phyloP scores from a whole-genome alignment of 78 protist genomes.

The Speleostelium caveatum region DNA sequence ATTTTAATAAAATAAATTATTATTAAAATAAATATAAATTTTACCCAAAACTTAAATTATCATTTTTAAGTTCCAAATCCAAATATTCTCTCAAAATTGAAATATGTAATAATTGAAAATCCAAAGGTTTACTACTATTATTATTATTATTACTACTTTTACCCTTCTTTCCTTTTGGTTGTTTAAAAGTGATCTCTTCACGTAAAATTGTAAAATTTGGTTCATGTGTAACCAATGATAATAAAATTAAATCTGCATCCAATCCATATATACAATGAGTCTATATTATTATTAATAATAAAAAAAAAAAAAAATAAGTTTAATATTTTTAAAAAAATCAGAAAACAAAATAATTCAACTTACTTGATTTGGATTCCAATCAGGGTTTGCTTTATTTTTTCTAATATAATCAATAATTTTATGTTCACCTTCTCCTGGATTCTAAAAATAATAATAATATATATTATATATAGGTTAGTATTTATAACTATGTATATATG shows the following conservation, averaged over 20 bases:
- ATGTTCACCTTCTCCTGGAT: slow-evolving; percentile 99
- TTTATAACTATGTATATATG: background rate
- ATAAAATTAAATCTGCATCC: slow-evolving; percentile 99
- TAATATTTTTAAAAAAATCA: background rate
- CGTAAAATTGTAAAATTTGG: slow-evolving; percentile 96
- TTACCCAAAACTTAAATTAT: slow-evolving; percentile 51
- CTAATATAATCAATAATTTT: slow-evolving; percentile 99
- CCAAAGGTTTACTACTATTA: background rate
- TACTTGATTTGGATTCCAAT: slow-evolving; percentile 92
- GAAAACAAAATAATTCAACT: background rate
- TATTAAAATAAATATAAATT: background rate
- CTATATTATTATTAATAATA: background rate
- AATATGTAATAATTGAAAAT: slow-evolving; percentile 73
- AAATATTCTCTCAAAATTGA: slow-evolving; percentile 83
- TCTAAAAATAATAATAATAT: background rate
- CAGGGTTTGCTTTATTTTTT: slow-evolving; percentile 81
- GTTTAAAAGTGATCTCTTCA: slow-evolving; percentile 82
- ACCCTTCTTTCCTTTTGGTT: slow-evolving; percentile 27
- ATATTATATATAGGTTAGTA: too few relatives aligned
- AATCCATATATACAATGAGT: slow-evolving; percentile 84
- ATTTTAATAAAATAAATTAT: background rate
- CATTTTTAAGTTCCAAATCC: slow-evolving; percentile 71
- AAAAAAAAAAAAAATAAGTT: background rate
- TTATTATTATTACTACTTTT: slow-evolving; percentile 6
- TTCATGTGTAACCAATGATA: slow-evolving; percentile 99